phyloP scores from a whole-genome alignment of 2,329 filamentous ascomycete species.

The Capronia americana region DNA sequence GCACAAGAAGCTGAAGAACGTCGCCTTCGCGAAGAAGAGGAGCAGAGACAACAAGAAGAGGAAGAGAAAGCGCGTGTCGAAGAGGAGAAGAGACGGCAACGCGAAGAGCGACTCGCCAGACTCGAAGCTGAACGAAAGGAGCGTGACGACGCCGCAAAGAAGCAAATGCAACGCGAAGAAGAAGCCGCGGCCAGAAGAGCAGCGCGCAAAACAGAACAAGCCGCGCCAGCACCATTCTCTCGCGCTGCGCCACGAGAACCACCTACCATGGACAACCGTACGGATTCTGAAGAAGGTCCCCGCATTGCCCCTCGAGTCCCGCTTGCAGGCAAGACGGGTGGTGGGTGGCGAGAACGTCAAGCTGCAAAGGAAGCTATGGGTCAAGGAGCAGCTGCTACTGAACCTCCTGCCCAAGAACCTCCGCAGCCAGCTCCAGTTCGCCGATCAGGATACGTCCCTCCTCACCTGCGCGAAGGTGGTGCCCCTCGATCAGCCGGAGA shows the following conservation, averaged over 20 bases:
- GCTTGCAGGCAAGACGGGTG: slow-evolving; percentile 58
- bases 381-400: slow-evolving; percentile 14
- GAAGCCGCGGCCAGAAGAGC: slow-evolving; percentile 80
- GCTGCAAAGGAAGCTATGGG: slow-evolving; percentile 54
- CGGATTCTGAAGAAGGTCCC: slow-evolving; percentile 55
- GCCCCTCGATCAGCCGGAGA: slow-evolving; percentile 26
- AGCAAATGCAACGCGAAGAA: slow-evolving; percentile 82
- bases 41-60: slow-evolving; percentile 79
- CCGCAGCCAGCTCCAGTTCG: slow-evolving; percentile 41
- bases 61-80: slow-evolving; percentile 81
- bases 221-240: slow-evolving; percentile 35
- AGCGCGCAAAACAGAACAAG: slow-evolving; percentile 65
- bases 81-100: slow-evolving; percentile 76
- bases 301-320: slow-evolving; percentile 61
- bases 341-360: slow-evolving; percentile 66
- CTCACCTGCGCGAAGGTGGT: slow-evolving; percentile 46
- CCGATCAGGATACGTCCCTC: slow-evolving; percentile 46
- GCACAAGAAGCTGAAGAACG: slow-evolving; percentile 86
- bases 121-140: slow-evolving; percentile 67
- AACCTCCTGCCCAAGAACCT: slow-evolving; percentile 22
- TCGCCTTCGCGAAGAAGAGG: slow-evolving; percentile 80
- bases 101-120: slow-evolving; percentile 72
- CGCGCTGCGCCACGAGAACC: slow-evolving; percentile 42
- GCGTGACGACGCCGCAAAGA: slow-evolving; percentile 66
- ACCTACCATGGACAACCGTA: slow-evolving; percentile 52